Percentiles rank a stretch among this genome's conserved stretches.
Conservation (phyloP, 495 filamentous ascomycete species). For the Xylaria intraflava region DNA sequence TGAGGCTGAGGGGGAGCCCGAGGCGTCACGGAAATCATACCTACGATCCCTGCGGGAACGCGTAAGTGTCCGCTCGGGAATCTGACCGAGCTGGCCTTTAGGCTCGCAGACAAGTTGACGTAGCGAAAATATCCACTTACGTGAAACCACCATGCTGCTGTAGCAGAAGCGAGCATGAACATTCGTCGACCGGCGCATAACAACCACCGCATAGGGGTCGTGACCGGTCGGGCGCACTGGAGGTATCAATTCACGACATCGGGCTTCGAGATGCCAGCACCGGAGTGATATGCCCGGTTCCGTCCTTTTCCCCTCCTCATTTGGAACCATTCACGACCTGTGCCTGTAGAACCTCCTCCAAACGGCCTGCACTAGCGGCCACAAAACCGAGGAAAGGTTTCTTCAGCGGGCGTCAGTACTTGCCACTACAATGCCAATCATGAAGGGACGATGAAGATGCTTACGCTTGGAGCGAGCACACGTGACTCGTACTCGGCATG, state of each 20-base stretch:
- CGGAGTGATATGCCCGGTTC: background rate
- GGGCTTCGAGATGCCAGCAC: background rate
- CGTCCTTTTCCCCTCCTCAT: background rate
- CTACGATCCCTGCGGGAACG: background rate
- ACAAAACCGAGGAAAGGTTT: slow-evolving; percentile 75
- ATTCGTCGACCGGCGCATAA: background rate
- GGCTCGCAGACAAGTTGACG: background rate
- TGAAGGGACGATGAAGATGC: background rate
- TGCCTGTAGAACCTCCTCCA: slow-evolving; percentile 38
- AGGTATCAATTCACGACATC: background rate
- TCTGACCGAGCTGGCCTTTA: background rate
- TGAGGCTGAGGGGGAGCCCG: background rate
- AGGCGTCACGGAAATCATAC: background rate
- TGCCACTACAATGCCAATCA: background rate
- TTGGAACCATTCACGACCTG: slow-evolving; percentile 3
- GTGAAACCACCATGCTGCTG: background rate
- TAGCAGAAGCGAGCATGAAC: background rate
- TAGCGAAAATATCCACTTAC: background rate
- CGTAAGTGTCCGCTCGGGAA: background rate
- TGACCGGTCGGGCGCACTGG: background rate
- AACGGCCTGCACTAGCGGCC: slow-evolving; percentile 61
- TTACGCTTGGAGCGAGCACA: slow-evolving; percentile 21
- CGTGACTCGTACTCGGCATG: slow-evolving; percentile 81
- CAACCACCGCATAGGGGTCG: background rate
- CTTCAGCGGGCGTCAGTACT: background rate